Percentiles rank a stretch among this genome's conserved stretches.
Evolutionary conservation across 163 green algal species (phyloP).

Genomic region (Botryococcus braunii): DNA sequence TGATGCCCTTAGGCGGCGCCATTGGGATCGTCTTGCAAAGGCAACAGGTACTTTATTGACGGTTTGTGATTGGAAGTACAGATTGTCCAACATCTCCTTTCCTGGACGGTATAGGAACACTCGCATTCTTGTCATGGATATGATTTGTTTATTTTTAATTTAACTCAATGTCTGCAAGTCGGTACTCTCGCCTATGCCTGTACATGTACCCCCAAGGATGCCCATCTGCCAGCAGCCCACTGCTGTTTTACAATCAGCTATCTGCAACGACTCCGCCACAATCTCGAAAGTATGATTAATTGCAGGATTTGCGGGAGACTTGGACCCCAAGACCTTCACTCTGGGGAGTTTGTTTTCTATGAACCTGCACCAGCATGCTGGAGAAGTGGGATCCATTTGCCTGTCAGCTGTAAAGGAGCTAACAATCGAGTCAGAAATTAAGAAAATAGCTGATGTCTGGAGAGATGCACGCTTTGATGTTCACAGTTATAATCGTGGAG

Average conservation of each 20-base stretch:
- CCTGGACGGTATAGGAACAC: not conserved
- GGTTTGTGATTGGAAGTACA: not conserved
- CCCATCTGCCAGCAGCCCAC: no score
- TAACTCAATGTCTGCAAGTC: no score
- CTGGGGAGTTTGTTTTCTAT: conserved; percentile 74
- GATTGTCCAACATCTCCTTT: not conserved
- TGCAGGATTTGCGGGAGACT: conserved; percentile 66
- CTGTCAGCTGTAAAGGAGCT: conserved; percentile 72
- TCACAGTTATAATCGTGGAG: conserved; percentile 64
- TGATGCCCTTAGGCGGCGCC: conserved; percentile 57
- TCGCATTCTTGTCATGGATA: not conserved
- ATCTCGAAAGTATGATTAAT: not conserved
- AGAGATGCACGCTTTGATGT: conserved; percentile 68
- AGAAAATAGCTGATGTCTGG: conserved; percentile 71
- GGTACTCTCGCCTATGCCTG: no score
- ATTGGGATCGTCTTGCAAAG: conserved; percentile 69
- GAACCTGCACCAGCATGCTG: conserved; percentile 37
- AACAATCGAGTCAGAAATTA: conserved; percentile 79
- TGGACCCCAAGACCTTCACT: conserved; percentile 81
- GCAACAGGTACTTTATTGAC: conserved; percentile 12
- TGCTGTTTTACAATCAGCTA: no score
- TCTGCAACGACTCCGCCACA: no score
- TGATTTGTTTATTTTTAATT: no score
- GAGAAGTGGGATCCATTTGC: conserved; percentile 66
- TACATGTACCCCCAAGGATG: no score